phyloP scores from a whole-genome alignment of 176 grass and related monocot species.

The Carex parvula region DNA sequence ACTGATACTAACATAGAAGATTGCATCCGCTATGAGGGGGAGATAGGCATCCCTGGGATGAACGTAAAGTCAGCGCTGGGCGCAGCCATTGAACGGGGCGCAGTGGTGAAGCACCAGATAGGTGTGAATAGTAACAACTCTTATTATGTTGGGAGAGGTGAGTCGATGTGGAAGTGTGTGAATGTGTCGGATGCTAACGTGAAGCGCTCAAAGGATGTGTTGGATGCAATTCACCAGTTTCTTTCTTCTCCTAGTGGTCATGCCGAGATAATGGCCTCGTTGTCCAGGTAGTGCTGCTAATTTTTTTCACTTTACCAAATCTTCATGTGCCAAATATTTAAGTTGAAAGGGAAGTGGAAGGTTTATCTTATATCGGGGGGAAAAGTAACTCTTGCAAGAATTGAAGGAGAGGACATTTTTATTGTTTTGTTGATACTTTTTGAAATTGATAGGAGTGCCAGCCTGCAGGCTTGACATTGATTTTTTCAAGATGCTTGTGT shows the following conservation, averaged over 20 bases:
- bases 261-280: conserved; percentile 45
- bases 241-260: conserved; percentile 47
- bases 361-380: not conserved
- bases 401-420: not conserved
- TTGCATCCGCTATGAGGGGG: conserved; percentile 61
- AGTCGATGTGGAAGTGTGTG: conserved; percentile 74
- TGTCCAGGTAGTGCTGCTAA: conserved; percentile 46
- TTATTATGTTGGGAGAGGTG: conserved; percentile 60
- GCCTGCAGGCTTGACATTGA: not conserved
- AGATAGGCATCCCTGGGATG: conserved; percentile 54
- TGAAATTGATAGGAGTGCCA: not conserved
- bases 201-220: conserved; percentile 46
- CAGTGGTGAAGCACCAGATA: conserved; percentile 57
- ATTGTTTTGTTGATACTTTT: not conserved
- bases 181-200: conserved; percentile 68
- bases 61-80: conserved; percentile 66
- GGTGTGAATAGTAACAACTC: conserved; percentile 33
- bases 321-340: not conserved
- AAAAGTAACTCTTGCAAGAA: not conserved
- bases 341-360: not conserved
- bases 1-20: conserved; percentile 82
- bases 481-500: not conserved
- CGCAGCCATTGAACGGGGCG: conserved; percentile 45
- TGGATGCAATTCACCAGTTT: conserved; percentile 55
- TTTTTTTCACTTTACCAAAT: not conserved